Base-by-base conservation (phyloP, 2,329 filamentous ascomycete species). In the Paracoccidioides brasiliensis region DNA sequence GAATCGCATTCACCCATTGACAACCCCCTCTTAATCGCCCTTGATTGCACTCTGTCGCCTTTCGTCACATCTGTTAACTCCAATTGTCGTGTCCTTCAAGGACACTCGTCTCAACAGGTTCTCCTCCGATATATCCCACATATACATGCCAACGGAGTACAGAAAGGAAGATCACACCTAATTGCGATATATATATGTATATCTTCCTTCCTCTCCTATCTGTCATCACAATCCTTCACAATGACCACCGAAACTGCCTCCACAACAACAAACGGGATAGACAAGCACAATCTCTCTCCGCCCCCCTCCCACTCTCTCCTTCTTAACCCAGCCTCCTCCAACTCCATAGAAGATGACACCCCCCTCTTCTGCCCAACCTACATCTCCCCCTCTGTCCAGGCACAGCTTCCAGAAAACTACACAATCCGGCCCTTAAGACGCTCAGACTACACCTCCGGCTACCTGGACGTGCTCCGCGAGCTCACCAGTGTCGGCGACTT, bases 401-500 rank as follows among this genome's bases (percentile, higher is more conserved):
- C 83, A 43, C 78, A 77, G 15, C 83, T 97, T 0, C 91, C 93
- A 45, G 76, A 84, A 63, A 85, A 86, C 64, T 97, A 97, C 77
- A 81, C 78, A 33, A 80, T 95, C 66, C 89, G 93, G 32, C 83
- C 91, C 0, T 78, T 97, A 52, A 82, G 85, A 64, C 81, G 81
- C 63, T 79, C 78, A 64, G 93, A 98, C 74, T 95, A 85, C 73
- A 75, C 80, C 56, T 79, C 78, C 38, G 90, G 90, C 60, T 96
- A 95, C 71, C 83, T 98, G 63, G 89, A 95, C 67, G 91, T 93
- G 58, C 77, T 98, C 60, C 83, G 89, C 48, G 90, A 96, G 41
- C 78, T 98, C 64, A 97, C 93, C 2, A 93, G 88, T 6, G 91
- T 97, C 30, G 93, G 93, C 60, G 89, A 96, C 58, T 85, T 96